These are phyloP conservation scores for Darksidea phi DNA, from an alignment of 495 filamentous ascomycete genomes.

Conservation along the genomic window DNA sequence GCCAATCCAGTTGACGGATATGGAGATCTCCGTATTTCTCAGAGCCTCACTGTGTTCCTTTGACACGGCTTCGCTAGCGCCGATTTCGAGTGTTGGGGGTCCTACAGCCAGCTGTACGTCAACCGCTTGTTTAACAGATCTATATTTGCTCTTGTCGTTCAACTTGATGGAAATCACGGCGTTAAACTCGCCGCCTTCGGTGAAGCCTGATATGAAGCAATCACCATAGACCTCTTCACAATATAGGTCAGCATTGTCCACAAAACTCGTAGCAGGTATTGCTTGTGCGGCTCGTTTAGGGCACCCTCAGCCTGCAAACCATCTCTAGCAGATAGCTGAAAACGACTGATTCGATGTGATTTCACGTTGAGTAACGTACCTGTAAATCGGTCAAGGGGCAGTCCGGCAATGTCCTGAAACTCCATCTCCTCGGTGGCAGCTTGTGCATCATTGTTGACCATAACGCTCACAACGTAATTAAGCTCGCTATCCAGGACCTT, in stretches of 20 bases:
- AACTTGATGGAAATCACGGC: constrained; percentile 43
- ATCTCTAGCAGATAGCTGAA: too few relatives aligned
- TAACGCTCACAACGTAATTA: constrained; percentile 45
- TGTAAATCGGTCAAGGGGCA: constrained; percentile 38
- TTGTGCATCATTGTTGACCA: constrained; percentile 42
- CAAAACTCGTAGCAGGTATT: too few relatives aligned
- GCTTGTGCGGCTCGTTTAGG: too few relatives aligned
- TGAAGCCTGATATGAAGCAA: constrained; percentile 43
- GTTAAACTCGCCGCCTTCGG: constrained; percentile 44
- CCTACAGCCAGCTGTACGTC: constrained; percentile 39
- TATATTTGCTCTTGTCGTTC: constrained; percentile 39
- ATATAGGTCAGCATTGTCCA: too few relatives aligned
- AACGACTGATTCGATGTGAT: too few relatives aligned
- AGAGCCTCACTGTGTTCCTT: constrained; percentile 38
- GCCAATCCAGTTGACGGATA: constrained; percentile 45
- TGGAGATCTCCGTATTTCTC: constrained; percentile 40
- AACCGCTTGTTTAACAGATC: constrained; percentile 40
- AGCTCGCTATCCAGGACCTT: constrained; percentile 45
- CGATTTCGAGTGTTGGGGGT: constrained; percentile 34
- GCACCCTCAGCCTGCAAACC: too few relatives aligned
- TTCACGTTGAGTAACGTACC: too few relatives aligned
- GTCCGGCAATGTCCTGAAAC: constrained; percentile 38
- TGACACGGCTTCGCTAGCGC: constrained; percentile 19
- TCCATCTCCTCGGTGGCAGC: constrained; percentile 33
- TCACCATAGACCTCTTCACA: constrained; percentile 45